phyloP scores from a whole-genome alignment of 257 asterid species.

The Penstemon newberryi region DNA sequence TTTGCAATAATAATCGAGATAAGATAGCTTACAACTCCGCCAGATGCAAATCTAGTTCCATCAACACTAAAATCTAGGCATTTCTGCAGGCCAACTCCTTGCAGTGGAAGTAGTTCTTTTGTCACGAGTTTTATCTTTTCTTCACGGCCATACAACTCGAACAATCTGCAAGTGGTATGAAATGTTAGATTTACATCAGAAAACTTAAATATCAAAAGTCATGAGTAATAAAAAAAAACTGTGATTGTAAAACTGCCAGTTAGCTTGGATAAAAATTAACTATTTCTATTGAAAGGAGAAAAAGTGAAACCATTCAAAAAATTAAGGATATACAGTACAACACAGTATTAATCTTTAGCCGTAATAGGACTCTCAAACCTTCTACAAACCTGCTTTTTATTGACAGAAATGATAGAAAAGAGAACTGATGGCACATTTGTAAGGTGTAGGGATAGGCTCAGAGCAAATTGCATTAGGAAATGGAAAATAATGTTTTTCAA shows the following conservation, averaged over 20 bases:
- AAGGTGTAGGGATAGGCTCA: no score
- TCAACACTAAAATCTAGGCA: conserved; percentile 91
- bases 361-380: no score
- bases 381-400: no score
- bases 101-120: conserved; percentile 65
- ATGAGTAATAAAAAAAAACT: conserved; percentile 2
- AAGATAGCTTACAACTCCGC: conserved; percentile 76
- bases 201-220: no score
- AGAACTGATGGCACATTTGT: no score
- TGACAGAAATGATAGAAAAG: no score
- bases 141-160: conserved; percentile 60
- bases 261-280: neutral
- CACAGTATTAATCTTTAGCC: no score
- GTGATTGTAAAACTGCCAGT: neutral
- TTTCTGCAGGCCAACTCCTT: conserved; percentile 69
- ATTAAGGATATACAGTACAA: no score
- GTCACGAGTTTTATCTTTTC: conserved; percentile 49
- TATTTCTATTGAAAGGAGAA: neutral
- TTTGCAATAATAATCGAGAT: conserved; percentile 18
- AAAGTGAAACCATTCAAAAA: no score
- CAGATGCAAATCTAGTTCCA: conserved; percentile 88
- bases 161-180: conserved; percentile 51
- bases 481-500: no score
- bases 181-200: conserved; percentile 4
- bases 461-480: no score